Percentiles rank a stretch among this genome's conserved stretches.
Conservation (phyloP, 192 early-diverging fungal species). For the Spinellus fusiger region DNA sequence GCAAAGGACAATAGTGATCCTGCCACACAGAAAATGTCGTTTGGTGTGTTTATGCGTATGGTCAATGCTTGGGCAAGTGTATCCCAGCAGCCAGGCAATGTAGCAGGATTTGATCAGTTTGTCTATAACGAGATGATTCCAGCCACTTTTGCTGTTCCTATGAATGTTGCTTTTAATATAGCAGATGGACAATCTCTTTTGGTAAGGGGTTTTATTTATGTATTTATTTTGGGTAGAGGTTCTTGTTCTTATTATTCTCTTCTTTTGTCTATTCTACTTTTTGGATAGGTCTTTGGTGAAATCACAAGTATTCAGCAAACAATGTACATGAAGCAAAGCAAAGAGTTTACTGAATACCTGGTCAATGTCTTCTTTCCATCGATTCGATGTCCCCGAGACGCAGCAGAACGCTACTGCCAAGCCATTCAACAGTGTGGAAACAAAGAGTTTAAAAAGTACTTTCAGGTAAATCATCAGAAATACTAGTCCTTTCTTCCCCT, state of each 20-base stretch:
- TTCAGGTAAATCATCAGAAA: conserved; percentile 42
- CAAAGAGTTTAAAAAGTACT: conserved; percentile 69
- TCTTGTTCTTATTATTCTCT: too few relatives aligned
- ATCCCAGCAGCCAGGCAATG: conserved; percentile 6
- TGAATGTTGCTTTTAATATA: conserved; percentile 64
- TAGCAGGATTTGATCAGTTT: conserved; percentile 68
- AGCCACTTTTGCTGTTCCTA: conserved; percentile 74
- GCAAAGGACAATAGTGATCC: conserved; percentile 58
- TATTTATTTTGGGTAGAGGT: too few relatives aligned
- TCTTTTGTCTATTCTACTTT: not conserved
- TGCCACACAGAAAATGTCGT: conserved; percentile 56
- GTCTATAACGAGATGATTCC: conserved; percentile 69
- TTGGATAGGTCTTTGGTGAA: conserved; percentile 43
- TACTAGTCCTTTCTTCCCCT: not conserved
- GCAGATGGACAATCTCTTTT: conserved; percentile 71
- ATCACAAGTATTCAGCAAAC: conserved; percentile 51
- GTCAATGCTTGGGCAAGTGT: conserved; percentile 55
- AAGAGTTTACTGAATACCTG: conserved; percentile 56
- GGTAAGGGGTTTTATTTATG: too few relatives aligned
- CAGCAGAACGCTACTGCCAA: conserved; percentile 67
- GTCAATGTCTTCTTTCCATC: conserved; percentile 54
- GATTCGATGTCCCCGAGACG: conserved; percentile 56
- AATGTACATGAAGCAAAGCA: conserved; percentile 49
- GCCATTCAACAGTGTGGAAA: conserved; percentile 62
- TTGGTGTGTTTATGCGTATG: conserved; percentile 63